These are phyloP conservation scores for Tilletia indica DNA, from an alignment of 1,284 basidiomycete genomes.

Conservation along the genomic window DNA sequence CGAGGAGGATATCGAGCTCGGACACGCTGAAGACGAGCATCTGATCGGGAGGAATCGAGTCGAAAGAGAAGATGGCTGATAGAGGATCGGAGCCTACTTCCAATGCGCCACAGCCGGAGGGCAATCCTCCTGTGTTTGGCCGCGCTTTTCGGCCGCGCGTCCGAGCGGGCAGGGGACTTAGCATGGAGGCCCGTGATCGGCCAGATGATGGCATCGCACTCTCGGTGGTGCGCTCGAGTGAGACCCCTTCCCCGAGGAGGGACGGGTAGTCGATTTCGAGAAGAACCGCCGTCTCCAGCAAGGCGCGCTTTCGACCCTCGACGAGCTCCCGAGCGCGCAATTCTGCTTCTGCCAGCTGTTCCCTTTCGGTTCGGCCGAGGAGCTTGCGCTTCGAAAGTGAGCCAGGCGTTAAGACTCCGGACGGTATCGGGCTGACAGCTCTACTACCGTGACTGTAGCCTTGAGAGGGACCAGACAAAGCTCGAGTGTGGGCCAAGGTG, in stretches of 20 bases:
- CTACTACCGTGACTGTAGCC: background rate
- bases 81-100: slow-evolving; percentile 44
- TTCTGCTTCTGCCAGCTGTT: slow-evolving; percentile 42
- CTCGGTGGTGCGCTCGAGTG: slow-evolving; percentile 17
- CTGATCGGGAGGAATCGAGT: slow-evolving; percentile 38
- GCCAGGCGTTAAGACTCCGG: background rate
- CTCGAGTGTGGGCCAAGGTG: background rate
- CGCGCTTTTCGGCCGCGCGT: slow-evolving; percentile 1
- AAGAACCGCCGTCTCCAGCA: slow-evolving; percentile 42
- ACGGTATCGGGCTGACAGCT: background rate
- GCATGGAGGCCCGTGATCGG: background rate
- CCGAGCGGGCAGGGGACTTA: slow-evolving; percentile 4
- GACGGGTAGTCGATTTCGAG: slow-evolving; percentile 39
- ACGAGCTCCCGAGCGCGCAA: slow-evolving; percentile 41
- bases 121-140: slow-evolving; percentile 28
- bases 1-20: slow-evolving; percentile 73
- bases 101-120: slow-evolving; percentile 43
- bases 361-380: slow-evolving; percentile 38
- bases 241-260: slow-evolving; percentile 32
- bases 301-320: slow-evolving; percentile 36
- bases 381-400: slow-evolving; percentile 26
- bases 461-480: background rate
- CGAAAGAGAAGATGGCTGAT: slow-evolving; percentile 43
- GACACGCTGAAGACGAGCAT: slow-evolving; percentile 88
- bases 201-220: background rate